phyloP scores from a whole-genome alignment of 2,329 filamentous ascomycete genomes.

The Ilyonectria sp. region DNA sequence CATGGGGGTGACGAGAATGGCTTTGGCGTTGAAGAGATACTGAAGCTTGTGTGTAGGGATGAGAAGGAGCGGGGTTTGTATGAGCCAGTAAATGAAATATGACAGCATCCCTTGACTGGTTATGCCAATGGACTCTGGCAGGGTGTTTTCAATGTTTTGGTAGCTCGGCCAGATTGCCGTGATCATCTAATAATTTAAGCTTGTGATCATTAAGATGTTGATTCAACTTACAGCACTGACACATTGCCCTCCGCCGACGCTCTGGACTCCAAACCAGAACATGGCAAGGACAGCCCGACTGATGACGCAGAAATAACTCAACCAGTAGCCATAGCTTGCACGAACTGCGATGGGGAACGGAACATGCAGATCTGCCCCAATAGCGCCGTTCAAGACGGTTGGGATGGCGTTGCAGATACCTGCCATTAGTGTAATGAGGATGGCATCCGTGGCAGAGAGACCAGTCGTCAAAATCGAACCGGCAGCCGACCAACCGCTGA shows the following conservation, averaged over 20 bases:
- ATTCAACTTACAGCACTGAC: constrained; percentile 4
- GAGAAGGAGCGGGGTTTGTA: constrained; percentile 59
- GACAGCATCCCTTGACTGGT: constrained; percentile 57
- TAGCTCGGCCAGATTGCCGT: constrained; percentile 61
- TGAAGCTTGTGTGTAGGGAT: constrained; percentile 56
- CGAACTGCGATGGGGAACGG: constrained; percentile 52
- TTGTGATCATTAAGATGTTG: background rate
- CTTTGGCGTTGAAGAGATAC: constrained; percentile 53
- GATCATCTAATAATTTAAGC: constrained; percentile 38
- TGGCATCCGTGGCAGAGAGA: constrained; percentile 62
- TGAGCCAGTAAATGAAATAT: constrained; percentile 63
- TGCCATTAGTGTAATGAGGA: constrained; percentile 64
- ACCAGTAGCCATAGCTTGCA: constrained; percentile 50
- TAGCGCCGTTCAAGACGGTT: constrained; percentile 60
- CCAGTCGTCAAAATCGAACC: constrained; percentile 50
- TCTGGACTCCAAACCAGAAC: constrained; percentile 51
- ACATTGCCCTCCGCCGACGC: constrained; percentile 50
- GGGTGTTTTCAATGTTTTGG: constrained; percentile 53
- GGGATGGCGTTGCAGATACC: constrained; percentile 62
- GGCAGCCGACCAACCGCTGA: constrained; percentile 49
- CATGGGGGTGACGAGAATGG: constrained; percentile 43
- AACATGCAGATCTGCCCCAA: constrained; percentile 52
- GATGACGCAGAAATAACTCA: constrained; percentile 50
- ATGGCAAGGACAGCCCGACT: constrained; percentile 51
- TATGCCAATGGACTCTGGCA: constrained; percentile 53